phyloP scores from a whole-genome alignment of 805 yeast species.

The Teunomyces tritomae region DNA sequence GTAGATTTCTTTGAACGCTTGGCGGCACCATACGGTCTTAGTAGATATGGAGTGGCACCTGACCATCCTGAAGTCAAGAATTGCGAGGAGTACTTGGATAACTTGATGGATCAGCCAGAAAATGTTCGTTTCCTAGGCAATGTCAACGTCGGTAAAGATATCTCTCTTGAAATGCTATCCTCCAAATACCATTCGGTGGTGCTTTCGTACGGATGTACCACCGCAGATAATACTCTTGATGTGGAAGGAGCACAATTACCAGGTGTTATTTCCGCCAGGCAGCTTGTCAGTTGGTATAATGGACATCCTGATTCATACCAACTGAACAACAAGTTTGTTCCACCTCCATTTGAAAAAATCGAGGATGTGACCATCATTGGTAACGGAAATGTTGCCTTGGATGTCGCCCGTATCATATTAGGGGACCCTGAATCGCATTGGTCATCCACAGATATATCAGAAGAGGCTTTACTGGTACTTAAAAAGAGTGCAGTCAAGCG shows the following conservation, averaged over 20 bases:
- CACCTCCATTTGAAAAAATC: slow-evolving; percentile 58
- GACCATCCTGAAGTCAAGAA: slow-evolving; percentile 97
- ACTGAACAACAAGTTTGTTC: slow-evolving; percentile 28
- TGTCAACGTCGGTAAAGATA: slow-evolving; percentile 61
- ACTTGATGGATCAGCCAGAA: slow-evolving; percentile 32
- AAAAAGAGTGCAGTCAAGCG: slow-evolving; percentile 51
- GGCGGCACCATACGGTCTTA: slow-evolving; percentile 90
- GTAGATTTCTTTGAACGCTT: slow-evolving; percentile 79
- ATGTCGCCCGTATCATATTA: slow-evolving; percentile 76
- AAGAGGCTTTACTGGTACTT: slow-evolving; percentile 55
- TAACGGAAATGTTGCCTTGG: slow-evolving; percentile 94
- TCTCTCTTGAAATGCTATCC: slow-evolving; percentile 49
- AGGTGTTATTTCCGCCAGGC: slow-evolving; percentile 77
- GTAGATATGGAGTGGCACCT: slow-evolving; percentile 97
- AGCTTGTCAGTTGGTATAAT: slow-evolving; percentile 95
- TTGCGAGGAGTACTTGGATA: slow-evolving; percentile 70
- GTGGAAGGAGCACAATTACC: slow-evolving; percentile 59
- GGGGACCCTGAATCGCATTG: slow-evolving; percentile 56
- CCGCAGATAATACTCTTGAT: slow-evolving; percentile 47
- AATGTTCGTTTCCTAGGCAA: slow-evolving; percentile 63
- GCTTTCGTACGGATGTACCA: slow-evolving; percentile 77
- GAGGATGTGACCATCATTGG: slow-evolving; percentile 81
- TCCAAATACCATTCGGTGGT: slow-evolving; percentile 69
- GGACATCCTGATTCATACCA: slow-evolving; percentile 67
- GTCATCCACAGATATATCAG: slow-evolving; percentile 69